Conservation (phyloP, 257 asterid genomes). For the Forsythia suspensa region DNA sequence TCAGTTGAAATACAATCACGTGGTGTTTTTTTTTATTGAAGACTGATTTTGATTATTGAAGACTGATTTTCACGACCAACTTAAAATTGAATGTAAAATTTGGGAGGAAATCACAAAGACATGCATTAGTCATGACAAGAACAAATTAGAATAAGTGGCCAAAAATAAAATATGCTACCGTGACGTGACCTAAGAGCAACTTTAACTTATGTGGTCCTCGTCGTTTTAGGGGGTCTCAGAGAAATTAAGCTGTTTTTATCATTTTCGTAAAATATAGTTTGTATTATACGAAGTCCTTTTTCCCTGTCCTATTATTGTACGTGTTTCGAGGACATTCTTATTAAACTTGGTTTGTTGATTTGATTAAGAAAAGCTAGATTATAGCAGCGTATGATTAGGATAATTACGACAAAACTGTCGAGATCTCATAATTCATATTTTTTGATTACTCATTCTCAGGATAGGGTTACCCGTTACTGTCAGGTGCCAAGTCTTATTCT, state of each 20-base stretch:
- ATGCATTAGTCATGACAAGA: too few species aligned
- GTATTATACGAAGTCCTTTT: not conserved
- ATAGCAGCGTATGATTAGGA: conserved; percentile 9
- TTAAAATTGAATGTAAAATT: too few species aligned
- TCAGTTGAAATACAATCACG: too few species aligned
- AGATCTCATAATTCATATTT: not conserved
- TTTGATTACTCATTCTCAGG: conserved; percentile 12
- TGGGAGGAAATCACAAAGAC: too few species aligned
- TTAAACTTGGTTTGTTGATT: not conserved
- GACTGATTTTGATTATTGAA: too few species aligned
- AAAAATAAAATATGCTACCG: too few species aligned
- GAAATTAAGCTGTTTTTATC: not conserved
- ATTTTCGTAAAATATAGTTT: not conserved
- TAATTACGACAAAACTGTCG: conserved; percentile 23
- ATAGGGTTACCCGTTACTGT: conserved; percentile 16
- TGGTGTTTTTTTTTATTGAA: too few species aligned
- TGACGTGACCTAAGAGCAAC: too few species aligned
- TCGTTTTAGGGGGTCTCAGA: too few species aligned
- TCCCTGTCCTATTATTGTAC: not conserved
- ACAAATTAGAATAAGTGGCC: too few species aligned
- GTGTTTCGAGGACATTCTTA: conserved; percentile 1
- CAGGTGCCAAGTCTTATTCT: conserved; percentile 40
- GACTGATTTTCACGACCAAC: too few species aligned
- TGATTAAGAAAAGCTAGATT: not conserved
- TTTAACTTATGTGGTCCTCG: too few species aligned